Base-by-base conservation (phyloP, 371 early-diverging fungal genomes). In the Haplosporangium sp. region DNA sequence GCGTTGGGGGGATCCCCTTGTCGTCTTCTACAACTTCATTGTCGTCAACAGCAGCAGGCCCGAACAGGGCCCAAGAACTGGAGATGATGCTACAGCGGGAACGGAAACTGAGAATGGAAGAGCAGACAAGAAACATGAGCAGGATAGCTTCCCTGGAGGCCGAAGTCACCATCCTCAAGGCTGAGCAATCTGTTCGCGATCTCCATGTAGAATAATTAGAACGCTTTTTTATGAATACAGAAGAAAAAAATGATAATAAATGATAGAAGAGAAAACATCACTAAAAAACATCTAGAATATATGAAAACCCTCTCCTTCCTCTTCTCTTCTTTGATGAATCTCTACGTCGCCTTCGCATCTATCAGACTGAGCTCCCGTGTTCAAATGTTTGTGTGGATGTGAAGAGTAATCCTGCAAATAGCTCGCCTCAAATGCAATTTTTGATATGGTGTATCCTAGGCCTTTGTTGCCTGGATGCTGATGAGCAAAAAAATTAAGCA, bases 91-190 rank as follows among this genome's bases (percentile, higher is more conserved):
- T 85, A 12, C 77, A 77, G 12, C 45, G 70, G 50, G 86, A 85
- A 48, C 64, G 82, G 11, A 61, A 56, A 29, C 47, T 81, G 53
- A 46, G 86, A 41, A 45, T 46, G 43, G 81, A 85, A 48, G 83
- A 83, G 40, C 71, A 79, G 51, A 48, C 59, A 14, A 47, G 63
- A 29, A 64, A 45, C 41, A 57, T 67, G 48, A 69, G 77, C n/a
- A 56, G 81, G 29, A 81, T 85, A 57, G 84, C 83, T 7, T 69
- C 62, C 12, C 66, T 85, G 40, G 86, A 85, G 48, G 83, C 86
- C 2, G 83, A 85, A 29, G 56, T 85, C 16, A 82, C 81, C 14
- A 77, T 83, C 36, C 62, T 81, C 9, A 73, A 77, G 61, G 80
- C 68, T 18, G 74, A 80, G 64, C 66, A 60, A 37, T 62, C 69